Conservation (phyloP, 495 filamentous ascomycete genomes). For the Amniculicola lignicola region DNA sequence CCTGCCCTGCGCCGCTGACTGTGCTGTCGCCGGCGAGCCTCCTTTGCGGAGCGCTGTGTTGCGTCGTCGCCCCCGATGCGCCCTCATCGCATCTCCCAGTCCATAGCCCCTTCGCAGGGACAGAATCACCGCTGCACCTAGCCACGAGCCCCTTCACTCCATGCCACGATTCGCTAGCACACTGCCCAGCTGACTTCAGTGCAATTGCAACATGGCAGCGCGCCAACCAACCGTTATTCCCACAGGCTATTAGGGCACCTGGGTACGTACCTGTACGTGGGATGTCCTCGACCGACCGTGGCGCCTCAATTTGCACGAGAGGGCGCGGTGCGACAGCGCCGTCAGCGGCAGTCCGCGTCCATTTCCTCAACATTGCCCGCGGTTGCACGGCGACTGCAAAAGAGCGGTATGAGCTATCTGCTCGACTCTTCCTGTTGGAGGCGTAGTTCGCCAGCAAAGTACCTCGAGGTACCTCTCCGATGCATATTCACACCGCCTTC, state of each 20-base stretch:
- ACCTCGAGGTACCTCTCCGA: slow-evolving; percentile 4
- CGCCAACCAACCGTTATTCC: slow-evolving; percentile 12
- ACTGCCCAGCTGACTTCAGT: too few species aligned
- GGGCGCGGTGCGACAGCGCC: slow-evolving; percentile 4
- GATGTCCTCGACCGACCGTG: neutral
- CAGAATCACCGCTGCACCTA: too few species aligned
- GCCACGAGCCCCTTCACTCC: too few species aligned
- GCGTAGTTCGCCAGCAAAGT: slow-evolving; percentile 26
- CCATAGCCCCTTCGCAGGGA: too few species aligned
- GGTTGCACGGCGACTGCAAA: slow-evolving; percentile 16
- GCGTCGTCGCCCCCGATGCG: too few species aligned
- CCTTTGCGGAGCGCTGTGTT: too few species aligned
- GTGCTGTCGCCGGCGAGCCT: too few species aligned
- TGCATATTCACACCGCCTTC: slow-evolving; percentile 13
- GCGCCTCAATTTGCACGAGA: neutral
- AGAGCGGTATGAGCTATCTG: slow-evolving; percentile 31
- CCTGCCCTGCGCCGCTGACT: too few species aligned
- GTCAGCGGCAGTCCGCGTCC: slow-evolving; percentile 2
- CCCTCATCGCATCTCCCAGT: too few species aligned
- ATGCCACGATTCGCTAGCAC: too few species aligned
- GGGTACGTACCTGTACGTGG: slow-evolving; percentile 6
- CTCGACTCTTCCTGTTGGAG: slow-evolving; percentile 16
- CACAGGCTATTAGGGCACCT: slow-evolving; percentile 9
- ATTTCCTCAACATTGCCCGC: neutral
- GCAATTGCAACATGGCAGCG: slow-evolving; percentile 23